Base-by-base conservation (phyloP, 179 eudicot genomes). In the Spergularia azorica region DNA sequence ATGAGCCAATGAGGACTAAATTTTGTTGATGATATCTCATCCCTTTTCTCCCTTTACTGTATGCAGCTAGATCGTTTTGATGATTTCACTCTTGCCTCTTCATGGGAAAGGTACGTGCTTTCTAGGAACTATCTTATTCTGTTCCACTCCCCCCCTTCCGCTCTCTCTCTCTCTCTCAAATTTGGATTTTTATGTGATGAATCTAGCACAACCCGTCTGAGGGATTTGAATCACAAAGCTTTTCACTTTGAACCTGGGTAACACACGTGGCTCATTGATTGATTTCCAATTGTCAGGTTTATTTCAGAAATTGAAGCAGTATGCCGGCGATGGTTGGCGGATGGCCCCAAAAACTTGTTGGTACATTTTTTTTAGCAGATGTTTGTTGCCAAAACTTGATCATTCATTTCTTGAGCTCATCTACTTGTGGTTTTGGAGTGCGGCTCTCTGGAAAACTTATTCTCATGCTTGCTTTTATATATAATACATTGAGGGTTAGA, bases 31-130 rank as follows among this genome's bases (percentile, higher is more conserved):
- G 13, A 69, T 60, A 59, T 18, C 50, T 59, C 60, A 52, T 38
- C 65, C 52, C 58, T 11, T 14, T 38, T 72, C 11, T 70, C 10
- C 32, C 2, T 63, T 39, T 7, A 7, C 9, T 73, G 66, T 20
- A 50, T 82, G 83, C 88, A 95, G 99, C 74, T 93, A 62, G 97
- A 93, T 65, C 94, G 84, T 65, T 95, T 95, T 85, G 97, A 95
- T 88, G 98, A 95, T 83, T 95, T 93, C 81, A 95, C 98, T 70
- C 89, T 95, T 77, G 98, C 98, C 46, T 95, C 98, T 46, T 93
- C 98, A 57, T 95, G 98, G 98, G 98, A 95, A 86, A 95, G 98
- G 98, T 95, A 86, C 58, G 57, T 70, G 58, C 63, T 78, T 39
- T 54, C 63, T 36, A 7, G 8, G 21, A 36, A 18, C 3, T 54